phyloP scores from a whole-genome alignment of 1,284 basidiomycete species.

The Rhodotorula sp. region DNA sequence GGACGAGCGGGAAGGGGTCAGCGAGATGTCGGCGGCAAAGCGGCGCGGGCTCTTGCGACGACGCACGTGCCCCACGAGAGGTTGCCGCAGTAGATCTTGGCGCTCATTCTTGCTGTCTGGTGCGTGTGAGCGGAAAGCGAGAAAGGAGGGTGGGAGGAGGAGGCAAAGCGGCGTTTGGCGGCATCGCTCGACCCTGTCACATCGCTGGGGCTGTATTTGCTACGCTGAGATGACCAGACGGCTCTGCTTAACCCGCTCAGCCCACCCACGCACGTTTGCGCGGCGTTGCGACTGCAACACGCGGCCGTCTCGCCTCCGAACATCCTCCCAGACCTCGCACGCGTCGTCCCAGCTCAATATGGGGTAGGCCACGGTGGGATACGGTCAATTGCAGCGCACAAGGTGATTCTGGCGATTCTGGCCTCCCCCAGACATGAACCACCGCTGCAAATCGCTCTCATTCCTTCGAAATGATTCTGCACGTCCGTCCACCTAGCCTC shows the following conservation, averaged over 20 bases:
- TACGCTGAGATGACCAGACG: background rate
- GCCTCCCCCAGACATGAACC: too few species aligned
- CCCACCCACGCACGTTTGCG: background rate
- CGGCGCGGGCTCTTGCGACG: too few species aligned
- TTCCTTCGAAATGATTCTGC: too few species aligned
- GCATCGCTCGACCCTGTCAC: background rate
- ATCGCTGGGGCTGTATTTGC: background rate
- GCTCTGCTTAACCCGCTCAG: background rate
- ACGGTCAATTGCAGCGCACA: too few species aligned
- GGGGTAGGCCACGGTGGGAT: background rate
- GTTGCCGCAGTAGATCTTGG: slow-evolving; percentile 26
- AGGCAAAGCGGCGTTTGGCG: background rate
- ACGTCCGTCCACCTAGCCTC: too few species aligned
- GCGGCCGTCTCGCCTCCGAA: background rate
- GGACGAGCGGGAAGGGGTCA: background rate
- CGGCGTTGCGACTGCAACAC: background rate
- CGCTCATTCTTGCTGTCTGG: slow-evolving; percentile 8
- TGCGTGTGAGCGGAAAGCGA: background rate
- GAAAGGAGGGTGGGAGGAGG: background rate
- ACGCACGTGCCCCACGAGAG: slow-evolving; percentile 5
- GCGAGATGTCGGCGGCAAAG: background rate
- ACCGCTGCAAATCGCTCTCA: too few species aligned
- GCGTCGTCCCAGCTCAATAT: background rate
- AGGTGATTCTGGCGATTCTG: too few species aligned
- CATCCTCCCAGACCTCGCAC: too few species aligned